Evolutionary conservation across 108 stramenopile species (phyloP), one percentile per base, ranked within the genome.

Genomic region (Nitzschia inconspicua): DNA sequence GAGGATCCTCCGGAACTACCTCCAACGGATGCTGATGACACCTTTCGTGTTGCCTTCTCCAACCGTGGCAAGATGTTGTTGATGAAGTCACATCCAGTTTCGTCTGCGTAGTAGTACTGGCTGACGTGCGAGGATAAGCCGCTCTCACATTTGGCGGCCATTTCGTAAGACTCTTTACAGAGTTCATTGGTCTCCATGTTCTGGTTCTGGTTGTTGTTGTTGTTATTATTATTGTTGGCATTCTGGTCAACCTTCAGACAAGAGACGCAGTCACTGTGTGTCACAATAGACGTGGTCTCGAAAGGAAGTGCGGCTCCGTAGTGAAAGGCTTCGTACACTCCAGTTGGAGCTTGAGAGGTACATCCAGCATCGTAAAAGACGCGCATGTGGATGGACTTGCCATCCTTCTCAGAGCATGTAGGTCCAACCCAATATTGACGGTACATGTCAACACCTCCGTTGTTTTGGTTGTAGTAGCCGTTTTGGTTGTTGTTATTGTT

Each of bases 311-410:
- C 40, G 2, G 32, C 36, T 29, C 91, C 91, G 42, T 73, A 82
- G 74, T 72, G 66, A 61, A 78, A 61, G 37, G 66, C 70, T 47
- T 75, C 77, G 58, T 76, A 93, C 8, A 70, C 55, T 18, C 75
- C 84, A 8, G 68, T 23, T 57, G 61, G 48, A 14, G 84, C 82
- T 37, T 66, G 54, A 48, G 29, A 53, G 36, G 77, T 72, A 73
- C 91, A 93, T 18, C 68, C 68, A 46, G 81, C 73, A 54, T 93
- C 91, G 62, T 67, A 71, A 56, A 93, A 93, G 54, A 72, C 68
- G 41, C 80, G 88, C 28, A 89, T 62, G 70, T 82, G 53, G 74
- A 93, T 86, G 46, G 58, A 75, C 60, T 68, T 68, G 10, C 86
- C 84, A 40, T 93, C 70, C 36, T 66, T 63, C 41, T 32, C 9